Evolutionary conservation across 257 asterid genomes (phyloP).

Genomic region (Galeopsis tetrahit): DNA sequence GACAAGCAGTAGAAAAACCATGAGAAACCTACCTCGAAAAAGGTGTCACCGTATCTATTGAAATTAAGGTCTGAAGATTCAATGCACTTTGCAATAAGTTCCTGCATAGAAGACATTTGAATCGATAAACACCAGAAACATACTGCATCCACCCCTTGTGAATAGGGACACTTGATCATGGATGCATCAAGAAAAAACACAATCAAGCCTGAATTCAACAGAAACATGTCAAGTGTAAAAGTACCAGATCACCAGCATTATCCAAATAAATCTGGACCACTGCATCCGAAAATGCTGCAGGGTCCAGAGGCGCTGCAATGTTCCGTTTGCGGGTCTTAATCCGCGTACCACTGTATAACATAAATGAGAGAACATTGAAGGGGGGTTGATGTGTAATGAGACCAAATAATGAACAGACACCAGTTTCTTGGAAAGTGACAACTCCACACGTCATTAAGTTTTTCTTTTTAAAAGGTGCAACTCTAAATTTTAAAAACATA

Average conservation of each 20-base stretch:
- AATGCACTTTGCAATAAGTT: constrained; percentile 83
- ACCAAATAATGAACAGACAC: neutral
- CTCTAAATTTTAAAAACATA: neutral
- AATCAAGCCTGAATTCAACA: constrained; percentile 6
- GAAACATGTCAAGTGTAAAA: neutral
- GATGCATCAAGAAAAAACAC: constrained; percentile 19
- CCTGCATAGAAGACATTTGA: constrained; percentile 52
- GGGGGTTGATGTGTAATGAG: constrained; percentile 11
- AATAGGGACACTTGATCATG: neutral
- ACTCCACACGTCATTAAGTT: neutral
- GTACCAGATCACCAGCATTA: constrained; percentile 99
- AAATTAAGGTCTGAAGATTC: constrained; percentile 88
- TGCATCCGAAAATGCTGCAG: constrained; percentile 99
- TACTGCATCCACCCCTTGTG: constrained; percentile 8
- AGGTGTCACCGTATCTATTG: constrained; percentile 96
- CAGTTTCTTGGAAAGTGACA: neutral
- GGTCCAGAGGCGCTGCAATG: constrained; percentile 98
- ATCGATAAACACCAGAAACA: constrained; percentile 23
- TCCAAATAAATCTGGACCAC: constrained; percentile 99
- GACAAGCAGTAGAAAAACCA: neutral
- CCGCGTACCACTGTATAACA: constrained; percentile 93
- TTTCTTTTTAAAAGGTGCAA: neutral
- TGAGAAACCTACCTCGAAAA: constrained; percentile 68
- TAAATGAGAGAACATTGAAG: constrained; percentile 27
- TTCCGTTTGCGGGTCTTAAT: constrained; percentile 99